Evolutionary conservation across 306 rosid species (phyloP).

Genomic region (Cercis canadensis): DNA sequence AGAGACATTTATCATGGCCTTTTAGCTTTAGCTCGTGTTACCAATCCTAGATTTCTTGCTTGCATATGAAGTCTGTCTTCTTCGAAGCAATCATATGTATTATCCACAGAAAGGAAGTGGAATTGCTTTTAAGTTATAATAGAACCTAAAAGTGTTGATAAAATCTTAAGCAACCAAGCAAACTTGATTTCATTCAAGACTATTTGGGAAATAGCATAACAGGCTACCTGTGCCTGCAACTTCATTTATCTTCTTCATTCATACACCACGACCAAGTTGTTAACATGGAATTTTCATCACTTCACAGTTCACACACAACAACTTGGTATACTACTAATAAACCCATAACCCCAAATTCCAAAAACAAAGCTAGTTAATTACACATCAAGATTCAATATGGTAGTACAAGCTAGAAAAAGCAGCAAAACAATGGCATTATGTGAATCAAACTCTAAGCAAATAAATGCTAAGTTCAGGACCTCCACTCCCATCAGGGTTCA

Average conservation of each 20-base stretch:
- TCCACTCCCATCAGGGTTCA: constrained; percentile 71
- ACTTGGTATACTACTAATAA: no score
- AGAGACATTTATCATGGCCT: no score
- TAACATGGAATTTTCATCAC: constrained; percentile 4
- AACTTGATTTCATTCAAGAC: neutral
- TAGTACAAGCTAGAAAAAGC: no score
- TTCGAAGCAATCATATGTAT: neutral
- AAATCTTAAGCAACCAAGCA: neutral
- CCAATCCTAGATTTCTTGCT: constrained; percentile 7
- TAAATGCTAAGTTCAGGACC: constrained; percentile 93
- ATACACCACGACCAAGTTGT: neutral
- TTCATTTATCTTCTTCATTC: constrained; percentile 10
- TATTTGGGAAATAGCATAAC: neutral
- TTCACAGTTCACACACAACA: neutral
- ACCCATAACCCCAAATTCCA: neutral
- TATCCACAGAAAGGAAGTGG: neutral
- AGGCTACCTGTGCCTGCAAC: neutral
- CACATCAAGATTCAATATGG: no score
- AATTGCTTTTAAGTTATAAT: constrained; percentile 2
- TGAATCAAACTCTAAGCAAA: constrained; percentile 66
- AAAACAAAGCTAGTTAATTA: constrained; percentile 20
- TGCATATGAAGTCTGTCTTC: constrained; percentile 7
- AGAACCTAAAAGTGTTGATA: neutral
- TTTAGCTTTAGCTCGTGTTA: neutral
- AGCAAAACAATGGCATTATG: neutral